A percentile compares a stretch with the other conserved stretches of the same genome.
These are phyloP conservation scores for Catharanthus roseus DNA, from an alignment of 257 asterid species.

Conservation along the genomic window DNA sequence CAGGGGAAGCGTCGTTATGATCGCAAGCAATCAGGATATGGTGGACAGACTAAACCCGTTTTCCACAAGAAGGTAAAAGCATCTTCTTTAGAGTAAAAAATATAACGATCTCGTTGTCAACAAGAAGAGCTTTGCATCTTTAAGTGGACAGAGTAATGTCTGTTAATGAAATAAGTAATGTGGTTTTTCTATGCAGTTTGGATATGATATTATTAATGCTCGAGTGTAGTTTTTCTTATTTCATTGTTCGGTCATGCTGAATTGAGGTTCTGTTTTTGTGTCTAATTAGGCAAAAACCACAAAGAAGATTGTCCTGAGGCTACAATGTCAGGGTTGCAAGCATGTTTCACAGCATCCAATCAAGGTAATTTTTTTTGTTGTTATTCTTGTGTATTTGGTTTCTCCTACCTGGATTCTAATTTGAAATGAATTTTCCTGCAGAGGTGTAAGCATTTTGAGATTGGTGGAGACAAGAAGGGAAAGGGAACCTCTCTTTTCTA, in stretches of 20 bases:
- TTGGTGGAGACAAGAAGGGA: constrained; percentile 28
- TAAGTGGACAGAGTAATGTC: neutral
- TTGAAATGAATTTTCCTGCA: neutral
- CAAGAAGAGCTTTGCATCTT: neutral
- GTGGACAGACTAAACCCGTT: constrained; percentile 84
- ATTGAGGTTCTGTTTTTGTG: neutral
- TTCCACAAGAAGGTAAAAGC: constrained; percentile 74
- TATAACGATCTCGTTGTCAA: too few species aligned
- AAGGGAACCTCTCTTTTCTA: constrained; percentile 22
- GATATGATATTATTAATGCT: neutral
- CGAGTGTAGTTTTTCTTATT: neutral
- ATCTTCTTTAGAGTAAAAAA: neutral
- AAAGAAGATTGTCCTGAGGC: constrained; percentile 66
- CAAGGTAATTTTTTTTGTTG: constrained; percentile 30
- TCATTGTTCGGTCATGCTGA: neutral
- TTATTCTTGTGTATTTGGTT: neutral
- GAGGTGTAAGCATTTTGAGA: constrained; percentile 30
- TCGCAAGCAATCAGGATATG: constrained; percentile 81
- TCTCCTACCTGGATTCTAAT: neutral
- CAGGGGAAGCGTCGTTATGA: constrained; percentile 84
- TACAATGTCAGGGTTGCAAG: constrained; percentile 69
- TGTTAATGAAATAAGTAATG: too few species aligned
- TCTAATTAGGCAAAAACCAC: constrained; percentile 55
- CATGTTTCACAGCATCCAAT: constrained; percentile 68
- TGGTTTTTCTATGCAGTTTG: too few species aligned